A percentile compares a stretch with the other conserved stretches of the same genome.
Conservation (phyloP, 225 moss, liverwort and hornwort genomes). For the Lunularia cruciata region DNA sequence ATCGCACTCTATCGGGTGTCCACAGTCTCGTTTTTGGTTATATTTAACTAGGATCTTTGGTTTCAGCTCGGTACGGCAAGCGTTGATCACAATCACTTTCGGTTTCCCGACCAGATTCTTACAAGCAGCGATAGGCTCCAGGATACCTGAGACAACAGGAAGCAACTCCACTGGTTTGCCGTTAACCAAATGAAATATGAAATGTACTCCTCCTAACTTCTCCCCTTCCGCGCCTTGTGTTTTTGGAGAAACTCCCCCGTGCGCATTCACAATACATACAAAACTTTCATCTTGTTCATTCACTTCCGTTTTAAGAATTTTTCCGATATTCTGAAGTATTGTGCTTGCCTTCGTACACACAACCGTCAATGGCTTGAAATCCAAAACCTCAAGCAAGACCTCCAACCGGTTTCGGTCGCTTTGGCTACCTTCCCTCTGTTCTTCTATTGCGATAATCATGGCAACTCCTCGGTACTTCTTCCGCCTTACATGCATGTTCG, state of each 20-base stretch:
- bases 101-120: conserved; percentile 1
- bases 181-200: background rate
- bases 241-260: background rate
- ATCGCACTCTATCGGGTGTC: too few relatives aligned
- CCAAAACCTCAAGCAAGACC: background rate
- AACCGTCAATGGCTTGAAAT: background rate
- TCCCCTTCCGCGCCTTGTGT: too few relatives aligned
- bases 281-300: conserved; percentile 7
- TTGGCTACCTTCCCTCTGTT: background rate
- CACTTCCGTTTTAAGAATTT: background rate
- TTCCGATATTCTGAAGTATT: background rate
- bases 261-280: conserved; percentile 8
- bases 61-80: background rate
- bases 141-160: background rate
- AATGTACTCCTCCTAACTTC: background rate
- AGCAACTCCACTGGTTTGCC: background rate
- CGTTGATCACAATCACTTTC: conserved; percentile 10
- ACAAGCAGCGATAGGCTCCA: background rate
- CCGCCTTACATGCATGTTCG: conserved; percentile 6
- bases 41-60: background rate
- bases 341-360: background rate
- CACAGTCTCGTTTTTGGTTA: too few relatives aligned
- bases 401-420: background rate
- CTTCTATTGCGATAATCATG: conserved; percentile 7
- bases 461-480: conserved; percentile 1